Evolutionary conservation across 352 stramenopile species (phyloP).

Genomic region (Aphanomyces stellatus): DNA sequence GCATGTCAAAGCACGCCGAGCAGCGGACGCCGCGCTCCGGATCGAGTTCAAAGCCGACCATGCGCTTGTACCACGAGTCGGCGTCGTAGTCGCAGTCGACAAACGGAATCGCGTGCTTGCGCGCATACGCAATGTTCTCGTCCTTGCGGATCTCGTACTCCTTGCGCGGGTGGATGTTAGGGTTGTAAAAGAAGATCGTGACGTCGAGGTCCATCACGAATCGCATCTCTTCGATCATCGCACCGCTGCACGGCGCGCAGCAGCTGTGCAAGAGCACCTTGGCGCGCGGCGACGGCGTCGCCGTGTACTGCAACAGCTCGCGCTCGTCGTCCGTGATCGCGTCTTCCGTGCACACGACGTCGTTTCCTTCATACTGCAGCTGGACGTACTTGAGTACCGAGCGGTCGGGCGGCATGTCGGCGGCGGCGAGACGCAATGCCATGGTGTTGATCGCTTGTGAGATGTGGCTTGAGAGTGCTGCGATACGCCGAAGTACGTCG

Average conservation of each 20-base stretch:
- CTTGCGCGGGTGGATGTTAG: conserved; percentile 40
- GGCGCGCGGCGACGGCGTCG: conserved; percentile 2
- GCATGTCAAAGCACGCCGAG: conserved; percentile 41
- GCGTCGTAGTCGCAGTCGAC: conserved; percentile 44
- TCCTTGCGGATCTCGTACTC: conserved; percentile 46
- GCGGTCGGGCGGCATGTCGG: conserved; percentile 12
- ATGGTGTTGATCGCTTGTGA: too few species aligned
- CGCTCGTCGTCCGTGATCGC: conserved; percentile 10
- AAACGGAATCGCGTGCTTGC: conserved; percentile 31
- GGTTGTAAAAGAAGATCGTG: conserved; percentile 58
- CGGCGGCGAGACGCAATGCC: too few species aligned
- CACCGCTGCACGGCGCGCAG: conserved; percentile 40
- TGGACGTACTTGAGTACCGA: conserved; percentile 18
- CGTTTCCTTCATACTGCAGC: conserved; percentile 8
- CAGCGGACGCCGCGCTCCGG: conserved; percentile 37
- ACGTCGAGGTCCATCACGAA: conserved; percentile 27
- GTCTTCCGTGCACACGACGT: conserved; percentile 10
- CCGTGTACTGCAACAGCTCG: conserved; percentile 9
- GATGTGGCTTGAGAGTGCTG: too few species aligned
- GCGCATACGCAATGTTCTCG: conserved; percentile 35
- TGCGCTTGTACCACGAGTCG: conserved; percentile 32
- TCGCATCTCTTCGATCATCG: conserved; percentile 51
- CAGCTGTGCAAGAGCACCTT: conserved; percentile 39
- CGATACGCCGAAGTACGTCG: too few species aligned
- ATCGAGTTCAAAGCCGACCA: conserved; percentile 39